These are phyloP conservation scores for Alternaria novae-zelandiae DNA, from an alignment of 2,329 filamentous ascomycete genomes.

Conservation along the genomic window DNA sequence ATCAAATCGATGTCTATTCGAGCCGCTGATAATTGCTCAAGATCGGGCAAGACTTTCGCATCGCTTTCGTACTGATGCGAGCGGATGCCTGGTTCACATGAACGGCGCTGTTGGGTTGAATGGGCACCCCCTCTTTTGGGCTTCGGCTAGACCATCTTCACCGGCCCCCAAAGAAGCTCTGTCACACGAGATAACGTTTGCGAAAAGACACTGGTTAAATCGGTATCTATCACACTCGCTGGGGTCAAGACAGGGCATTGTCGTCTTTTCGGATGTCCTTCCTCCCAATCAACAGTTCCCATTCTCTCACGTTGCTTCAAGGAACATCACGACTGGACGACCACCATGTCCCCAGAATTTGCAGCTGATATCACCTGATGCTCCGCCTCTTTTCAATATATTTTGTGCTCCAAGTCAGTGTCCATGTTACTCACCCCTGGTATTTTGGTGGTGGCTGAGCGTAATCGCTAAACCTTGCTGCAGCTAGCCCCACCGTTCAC, in stretches of 20 bases:
- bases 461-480: not conserved
- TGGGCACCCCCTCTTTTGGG: not conserved
- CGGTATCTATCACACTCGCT: not conserved
- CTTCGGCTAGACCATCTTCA: not conserved
- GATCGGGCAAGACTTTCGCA: not conserved
- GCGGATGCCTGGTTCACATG: not conserved
- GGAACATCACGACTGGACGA: not conserved
- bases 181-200: not conserved
- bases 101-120: not conserved
- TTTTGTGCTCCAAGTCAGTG: not conserved
- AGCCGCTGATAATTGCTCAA: not conserved
- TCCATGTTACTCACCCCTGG: not conserved
- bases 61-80: not conserved
- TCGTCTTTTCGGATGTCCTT: not conserved
- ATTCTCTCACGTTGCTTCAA: not conserved
- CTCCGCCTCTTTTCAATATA: constrained; percentile 8
- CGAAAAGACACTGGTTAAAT: not conserved
- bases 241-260: not conserved
- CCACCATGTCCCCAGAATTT: not conserved
- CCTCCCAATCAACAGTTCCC: not conserved
- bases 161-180: not conserved
- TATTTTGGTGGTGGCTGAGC: not conserved
- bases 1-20: not conserved
- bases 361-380: not conserved
- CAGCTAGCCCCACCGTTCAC: not conserved